Evolutionary conservation across 2,329 filamentous ascomycete genomes (phyloP).

Genomic region (Neophaeococcomyces aloes): DNA sequence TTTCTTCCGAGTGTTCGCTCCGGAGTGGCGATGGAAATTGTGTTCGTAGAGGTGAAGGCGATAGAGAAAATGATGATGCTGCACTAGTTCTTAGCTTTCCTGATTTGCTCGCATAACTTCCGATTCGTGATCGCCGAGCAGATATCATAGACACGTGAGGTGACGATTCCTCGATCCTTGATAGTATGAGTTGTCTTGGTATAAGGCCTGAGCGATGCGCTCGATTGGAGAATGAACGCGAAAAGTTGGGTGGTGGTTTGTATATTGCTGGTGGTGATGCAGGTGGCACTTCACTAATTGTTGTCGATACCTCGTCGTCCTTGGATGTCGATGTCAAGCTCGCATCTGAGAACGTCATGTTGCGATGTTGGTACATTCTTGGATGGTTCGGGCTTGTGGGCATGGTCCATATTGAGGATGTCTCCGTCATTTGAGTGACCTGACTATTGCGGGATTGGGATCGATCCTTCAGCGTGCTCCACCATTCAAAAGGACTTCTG

Average conservation of each 20-base stretch:
- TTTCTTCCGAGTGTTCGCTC: background rate
- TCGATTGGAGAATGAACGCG: slow-evolving; percentile 7
- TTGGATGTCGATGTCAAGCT: slow-evolving; percentile 2
- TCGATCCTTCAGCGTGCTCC: slow-evolving; percentile 18
- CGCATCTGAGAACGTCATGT: background rate
- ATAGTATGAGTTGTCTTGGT: slow-evolving; percentile 11
- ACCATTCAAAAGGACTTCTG: slow-evolving; percentile 22
- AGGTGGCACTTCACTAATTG: background rate
- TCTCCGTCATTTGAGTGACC: slow-evolving; percentile 3
- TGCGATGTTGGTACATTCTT: background rate
- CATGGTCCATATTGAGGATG: background rate
- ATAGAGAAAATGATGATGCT: background rate
- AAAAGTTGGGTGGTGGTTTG: background rate
- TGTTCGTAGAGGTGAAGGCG: background rate
- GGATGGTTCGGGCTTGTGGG: background rate
- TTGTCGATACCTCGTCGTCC: background rate
- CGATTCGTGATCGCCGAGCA: slow-evolving; percentile 1
- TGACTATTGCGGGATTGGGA: slow-evolving; percentile 3
- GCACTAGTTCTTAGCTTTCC: background rate
- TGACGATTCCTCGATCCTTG: slow-evolving; percentile 18
- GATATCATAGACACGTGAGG: slow-evolving; percentile 17
- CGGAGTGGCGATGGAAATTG: background rate
- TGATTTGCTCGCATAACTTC: slow-evolving; percentile 3
- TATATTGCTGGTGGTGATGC: background rate
- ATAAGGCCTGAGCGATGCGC: background rate